phyloP scores from a whole-genome alignment of 352 stramenopile genomes.

The Pythium plurisporium region DNA sequence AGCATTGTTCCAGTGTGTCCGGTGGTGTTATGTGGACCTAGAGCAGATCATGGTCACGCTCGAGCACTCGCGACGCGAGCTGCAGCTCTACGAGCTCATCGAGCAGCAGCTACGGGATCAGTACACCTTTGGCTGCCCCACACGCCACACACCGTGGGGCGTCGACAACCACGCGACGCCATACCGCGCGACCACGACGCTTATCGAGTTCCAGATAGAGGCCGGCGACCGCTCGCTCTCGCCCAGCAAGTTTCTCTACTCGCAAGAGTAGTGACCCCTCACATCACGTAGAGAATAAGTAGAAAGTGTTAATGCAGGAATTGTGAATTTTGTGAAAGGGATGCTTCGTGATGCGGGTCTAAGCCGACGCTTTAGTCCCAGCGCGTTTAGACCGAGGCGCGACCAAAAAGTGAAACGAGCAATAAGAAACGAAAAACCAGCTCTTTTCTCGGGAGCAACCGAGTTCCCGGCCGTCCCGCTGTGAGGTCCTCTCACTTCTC shows the following conservation, averaged over 20 bases:
- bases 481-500: neutral
- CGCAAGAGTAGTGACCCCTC: constrained; percentile 15
- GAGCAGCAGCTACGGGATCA: constrained; percentile 20
- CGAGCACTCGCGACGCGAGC: constrained; percentile 32
- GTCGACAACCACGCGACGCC: constrained; percentile 8
- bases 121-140: neutral
- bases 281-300: no score
- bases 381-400: no score
- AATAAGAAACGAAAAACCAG: neutral
- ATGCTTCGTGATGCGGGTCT: no score
- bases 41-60: constrained; percentile 54
- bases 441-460: no score
- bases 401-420: neutral
- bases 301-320: no score
- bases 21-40: constrained; percentile 58
- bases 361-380: no score
- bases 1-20: constrained; percentile 52
- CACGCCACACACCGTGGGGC: constrained; percentile 19
- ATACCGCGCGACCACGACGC: constrained; percentile 28
- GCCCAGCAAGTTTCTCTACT: constrained; percentile 21
- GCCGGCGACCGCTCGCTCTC: constrained; percentile 40
- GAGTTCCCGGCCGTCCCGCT: no score
- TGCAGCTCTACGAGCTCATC: constrained; percentile 61
- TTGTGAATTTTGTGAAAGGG: neutral
- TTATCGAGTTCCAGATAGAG: constrained; percentile 62